Evolutionary conservation across 345 rosid genomes (phyloP).

Genomic region (Durio zibethinus): DNA sequence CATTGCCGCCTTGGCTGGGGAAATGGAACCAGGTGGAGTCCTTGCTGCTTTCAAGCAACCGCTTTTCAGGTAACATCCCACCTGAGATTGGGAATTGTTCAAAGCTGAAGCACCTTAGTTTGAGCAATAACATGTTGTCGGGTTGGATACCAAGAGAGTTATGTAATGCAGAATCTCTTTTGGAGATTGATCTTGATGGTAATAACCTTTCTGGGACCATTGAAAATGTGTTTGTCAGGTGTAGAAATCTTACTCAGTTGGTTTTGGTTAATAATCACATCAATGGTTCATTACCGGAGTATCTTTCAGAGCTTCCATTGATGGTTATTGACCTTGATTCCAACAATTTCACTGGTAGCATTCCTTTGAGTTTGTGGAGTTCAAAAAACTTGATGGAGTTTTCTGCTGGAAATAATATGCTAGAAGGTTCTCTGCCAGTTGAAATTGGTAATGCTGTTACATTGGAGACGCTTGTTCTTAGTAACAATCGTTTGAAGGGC

Average conservation of each 20-base stretch:
- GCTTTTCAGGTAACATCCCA: constrained; percentile 56
- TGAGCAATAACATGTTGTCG: constrained; percentile 54
- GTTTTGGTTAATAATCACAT: constrained; percentile 51
- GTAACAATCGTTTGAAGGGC: constrained; percentile 55
- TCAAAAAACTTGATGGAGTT: constrained; percentile 66
- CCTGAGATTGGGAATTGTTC: constrained; percentile 59
- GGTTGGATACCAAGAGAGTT: constrained; percentile 72
- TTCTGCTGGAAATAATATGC: constrained; percentile 55
- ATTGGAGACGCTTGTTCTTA: constrained; percentile 62
- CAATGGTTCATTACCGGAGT: constrained; percentile 54
- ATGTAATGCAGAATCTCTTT: constrained; percentile 54
- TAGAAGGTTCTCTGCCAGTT: constrained; percentile 52
- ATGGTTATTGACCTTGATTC: constrained; percentile 71
- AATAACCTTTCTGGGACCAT: constrained; percentile 54
- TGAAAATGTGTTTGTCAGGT: constrained; percentile 53
- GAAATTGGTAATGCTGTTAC: constrained; percentile 62
- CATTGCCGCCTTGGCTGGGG: constrained; percentile 73
- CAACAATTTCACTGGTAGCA: constrained; percentile 61
- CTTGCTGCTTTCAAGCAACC: constrained; percentile 55
- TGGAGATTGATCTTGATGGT: constrained; percentile 56
- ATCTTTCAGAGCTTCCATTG: constrained; percentile 66
- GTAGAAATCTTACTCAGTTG: constrained; percentile 61
- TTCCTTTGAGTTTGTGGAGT: constrained; percentile 65
- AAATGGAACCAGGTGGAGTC: constrained; percentile 60
- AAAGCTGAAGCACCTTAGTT: constrained; percentile 42